Evolutionary conservation across 371 early-diverging fungal species (phyloP).

Genomic region (Mucor piriformis): DNA sequence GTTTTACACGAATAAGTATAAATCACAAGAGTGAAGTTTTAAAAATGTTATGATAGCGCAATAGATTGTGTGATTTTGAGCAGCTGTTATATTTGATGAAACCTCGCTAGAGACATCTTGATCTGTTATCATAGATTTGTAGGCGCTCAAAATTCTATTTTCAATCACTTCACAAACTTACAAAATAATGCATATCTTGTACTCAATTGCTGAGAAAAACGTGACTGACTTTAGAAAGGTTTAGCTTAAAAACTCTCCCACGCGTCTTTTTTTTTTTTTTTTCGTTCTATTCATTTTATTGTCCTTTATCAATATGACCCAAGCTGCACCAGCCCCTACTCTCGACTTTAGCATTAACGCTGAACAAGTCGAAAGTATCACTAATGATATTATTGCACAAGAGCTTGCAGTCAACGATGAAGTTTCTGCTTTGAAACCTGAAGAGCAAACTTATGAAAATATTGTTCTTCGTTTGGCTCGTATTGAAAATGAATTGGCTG

Average conservation of each 20-base stretch:
- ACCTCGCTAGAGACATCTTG: too few species aligned
- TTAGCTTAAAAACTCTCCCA: neutral
- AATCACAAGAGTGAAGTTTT: too few species aligned
- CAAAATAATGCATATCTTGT: too few species aligned
- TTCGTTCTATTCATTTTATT: too few species aligned
- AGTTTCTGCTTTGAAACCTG: conserved; percentile 55
- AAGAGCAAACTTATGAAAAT: conserved; percentile 61
- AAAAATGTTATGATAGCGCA: too few species aligned
- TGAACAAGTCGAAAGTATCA: conserved; percentile 40
- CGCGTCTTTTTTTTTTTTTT: conserved; percentile 1
- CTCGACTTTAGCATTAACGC: conserved; percentile 49
- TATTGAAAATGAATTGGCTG: conserved; percentile 53
- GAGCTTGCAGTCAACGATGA: conserved; percentile 46
- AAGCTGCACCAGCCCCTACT: conserved; percentile 44
- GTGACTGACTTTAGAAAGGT: neutral
- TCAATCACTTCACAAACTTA: too few species aligned
- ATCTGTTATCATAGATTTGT: too few species aligned
- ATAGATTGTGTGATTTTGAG: too few species aligned
- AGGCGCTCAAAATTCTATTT: too few species aligned
- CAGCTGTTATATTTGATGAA: too few species aligned
- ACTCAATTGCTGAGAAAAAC: neutral
- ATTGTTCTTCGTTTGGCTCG: conserved; percentile 60
- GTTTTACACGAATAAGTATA: too few species aligned
- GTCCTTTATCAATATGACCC: conserved; percentile 29
- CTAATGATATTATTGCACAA: conserved; percentile 38